A percentile compares a stretch with the other conserved stretches of the same genome.
Conservation (phyloP, 2,329 filamentous ascomycete genomes). For the Xylaria sp. region DNA sequence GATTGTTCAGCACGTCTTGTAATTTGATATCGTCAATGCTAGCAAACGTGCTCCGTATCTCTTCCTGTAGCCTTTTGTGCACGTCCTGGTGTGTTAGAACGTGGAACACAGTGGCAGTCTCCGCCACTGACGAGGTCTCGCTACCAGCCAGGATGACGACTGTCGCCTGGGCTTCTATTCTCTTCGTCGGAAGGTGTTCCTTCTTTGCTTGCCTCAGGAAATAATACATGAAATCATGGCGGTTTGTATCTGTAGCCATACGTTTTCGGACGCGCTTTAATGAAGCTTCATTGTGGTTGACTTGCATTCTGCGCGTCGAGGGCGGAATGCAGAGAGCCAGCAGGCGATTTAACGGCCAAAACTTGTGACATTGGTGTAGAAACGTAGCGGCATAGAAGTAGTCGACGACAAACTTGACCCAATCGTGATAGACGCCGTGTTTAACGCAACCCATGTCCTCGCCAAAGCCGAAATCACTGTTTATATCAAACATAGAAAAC, state of each 20-base stretch:
- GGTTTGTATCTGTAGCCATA: background rate
- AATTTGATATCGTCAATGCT: too few species aligned
- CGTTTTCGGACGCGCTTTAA: constrained; percentile 1
- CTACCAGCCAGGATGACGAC: constrained; percentile 9
- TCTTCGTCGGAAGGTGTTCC: background rate
- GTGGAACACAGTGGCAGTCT: constrained; percentile 8
- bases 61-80: constrained; percentile 23
- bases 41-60: too few species aligned
- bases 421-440: constrained; percentile 4
- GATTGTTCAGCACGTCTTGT: too few species aligned
- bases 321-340: constrained; percentile 4
- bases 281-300: constrained; percentile 1
- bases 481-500: constrained; percentile 14
- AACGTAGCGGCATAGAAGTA: constrained; percentile 4
- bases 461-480: constrained; percentile 13
- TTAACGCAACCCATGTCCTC: constrained; percentile 10
- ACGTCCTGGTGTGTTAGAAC: constrained; percentile 26
- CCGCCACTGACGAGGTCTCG: constrained; percentile 10
- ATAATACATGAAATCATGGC: constrained; percentile 6
- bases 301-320: constrained; percentile 2
- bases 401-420: constrained; percentile 6
- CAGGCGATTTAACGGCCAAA: constrained; percentile 5
- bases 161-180: constrained; percentile 8
- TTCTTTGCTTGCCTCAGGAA: constrained; percentile 4
- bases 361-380: constrained; percentile 6